Base-by-base conservation (phyloP, 345 rosid species). In the Conringia planisiliqua region DNA sequence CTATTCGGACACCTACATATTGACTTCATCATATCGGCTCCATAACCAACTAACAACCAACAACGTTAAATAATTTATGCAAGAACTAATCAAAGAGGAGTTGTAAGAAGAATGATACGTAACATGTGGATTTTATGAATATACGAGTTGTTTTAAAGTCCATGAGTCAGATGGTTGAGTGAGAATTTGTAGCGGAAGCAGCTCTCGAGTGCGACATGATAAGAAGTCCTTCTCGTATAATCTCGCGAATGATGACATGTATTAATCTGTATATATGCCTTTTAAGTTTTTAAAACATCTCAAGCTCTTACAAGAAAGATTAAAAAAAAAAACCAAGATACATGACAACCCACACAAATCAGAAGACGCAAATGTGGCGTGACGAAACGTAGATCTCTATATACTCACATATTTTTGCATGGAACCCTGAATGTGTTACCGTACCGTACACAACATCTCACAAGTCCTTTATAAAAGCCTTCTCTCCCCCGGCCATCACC, bases 381-480 rank as follows among this genome's bases (percentile, higher is more conserved):
- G 71, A 35, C 51, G 66, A 58, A 58, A 47, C 55, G 12, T 74
- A 33, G 16, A 66, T 57, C 30, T 73, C 63, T 66, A 56, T 26
- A 24, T 35, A 65, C 50, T 43, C 63, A 35, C 63, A 59, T 20
- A 33, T 11, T 48, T 17, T 46, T 35, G 66, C 78, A 66, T 50
- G 73, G 72, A 57, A 36, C 42, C 16, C 44, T 56, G 72, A 38
- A 75, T 59, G 20, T 38, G 46, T 48, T 22, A 75, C 22, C 78
- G 33, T 59, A 36, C 48, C 42, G 27, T 74, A 17, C 68, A 67
- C 68, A 68, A 74, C 60, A 48, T 74, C 40, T 18, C 30, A 66
- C 9, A 13, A 38, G 22, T 73, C 64, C 60, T 58, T 50, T 10
- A 48, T 66, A 66, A 58, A 66, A 27, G 4, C 78, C 0, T 7